These are phyloP conservation scores for Moricandia arvensis DNA, from an alignment of 345 rosid genomes.

Conservation along the genomic window DNA sequence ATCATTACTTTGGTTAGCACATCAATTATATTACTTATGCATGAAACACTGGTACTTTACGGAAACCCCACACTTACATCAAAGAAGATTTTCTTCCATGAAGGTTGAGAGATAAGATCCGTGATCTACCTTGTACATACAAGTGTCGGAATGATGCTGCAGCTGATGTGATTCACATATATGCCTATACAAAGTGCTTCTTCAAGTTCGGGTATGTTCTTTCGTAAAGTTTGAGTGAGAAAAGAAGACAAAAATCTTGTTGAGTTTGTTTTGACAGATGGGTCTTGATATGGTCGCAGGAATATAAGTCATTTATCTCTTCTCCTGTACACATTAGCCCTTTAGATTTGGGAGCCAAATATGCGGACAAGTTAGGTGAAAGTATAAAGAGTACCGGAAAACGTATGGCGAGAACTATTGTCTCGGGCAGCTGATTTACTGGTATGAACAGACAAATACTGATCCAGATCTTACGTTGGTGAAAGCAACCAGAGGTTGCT, in stretches of 20 bases:
- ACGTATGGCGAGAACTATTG: slow-evolving; percentile 94
- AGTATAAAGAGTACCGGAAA: slow-evolving; percentile 72
- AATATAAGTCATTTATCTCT: slow-evolving; percentile 72
- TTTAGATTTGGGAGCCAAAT: slow-evolving; percentile 90
- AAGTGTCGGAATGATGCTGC: slow-evolving; percentile 98
- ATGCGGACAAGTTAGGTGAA: slow-evolving; percentile 66
- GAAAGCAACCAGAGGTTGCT: slow-evolving; percentile 78
- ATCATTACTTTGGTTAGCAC: slow-evolving; percentile 84
- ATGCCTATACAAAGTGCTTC: slow-evolving; percentile 85
- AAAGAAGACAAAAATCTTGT: not conserved
- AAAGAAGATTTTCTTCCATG: slow-evolving; percentile 16
- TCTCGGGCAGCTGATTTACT: slow-evolving; percentile 90
- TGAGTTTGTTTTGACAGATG: slow-evolving; percentile 19
- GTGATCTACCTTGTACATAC: slow-evolving; percentile 83
- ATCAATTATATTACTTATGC: slow-evolving; percentile 10
- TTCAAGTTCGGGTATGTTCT: slow-evolving; percentile 69
- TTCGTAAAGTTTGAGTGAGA: not conserved
- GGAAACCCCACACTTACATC: slow-evolving; percentile 1
- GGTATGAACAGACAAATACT: slow-evolving; percentile 84
- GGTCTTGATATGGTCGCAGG: slow-evolving; percentile 46
- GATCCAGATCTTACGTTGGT: slow-evolving; percentile 78
- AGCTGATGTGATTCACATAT: slow-evolving; percentile 92
- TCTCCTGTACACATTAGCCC: slow-evolving; percentile 87
- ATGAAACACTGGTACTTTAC: not conserved
- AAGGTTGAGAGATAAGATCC: slow-evolving; percentile 96